phyloP scores from a whole-genome alignment of 2,329 filamentous ascomycete genomes.

The Pseudogymnoascus sp. region DNA sequence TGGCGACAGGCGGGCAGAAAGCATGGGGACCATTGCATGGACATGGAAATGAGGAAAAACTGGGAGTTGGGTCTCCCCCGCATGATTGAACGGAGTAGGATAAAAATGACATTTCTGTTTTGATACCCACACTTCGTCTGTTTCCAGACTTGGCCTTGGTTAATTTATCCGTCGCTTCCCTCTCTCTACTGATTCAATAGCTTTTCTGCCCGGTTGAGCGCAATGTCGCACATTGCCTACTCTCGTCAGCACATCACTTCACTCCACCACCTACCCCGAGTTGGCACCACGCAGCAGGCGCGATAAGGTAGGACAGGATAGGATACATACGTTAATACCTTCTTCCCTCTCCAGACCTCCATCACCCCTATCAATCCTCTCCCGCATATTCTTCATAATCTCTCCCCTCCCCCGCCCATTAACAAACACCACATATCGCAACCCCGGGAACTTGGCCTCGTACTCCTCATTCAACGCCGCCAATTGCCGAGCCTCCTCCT shows the following conservation, averaged over 20 bases:
- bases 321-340: slow-evolving; percentile 55
- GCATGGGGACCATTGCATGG: neutral
- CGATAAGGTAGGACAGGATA: slow-evolving; percentile 13
- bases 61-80: neutral
- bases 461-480: slow-evolving; percentile 64
- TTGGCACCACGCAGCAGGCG: neutral
- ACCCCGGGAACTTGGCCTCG: slow-evolving; percentile 68
- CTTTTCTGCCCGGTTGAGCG: slow-evolving; percentile 67
- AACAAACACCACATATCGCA: slow-evolving; percentile 88
- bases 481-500: slow-evolving; percentile 49
- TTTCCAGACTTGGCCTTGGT: neutral
- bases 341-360: slow-evolving; percentile 59
- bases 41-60: neutral
- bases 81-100: slow-evolving; percentile 11
- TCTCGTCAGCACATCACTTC: slow-evolving; percentile 9
- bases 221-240: slow-evolving; percentile 84
- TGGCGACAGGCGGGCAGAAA: neutral
- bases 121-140: neutral
- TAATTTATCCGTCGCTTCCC: neutral
- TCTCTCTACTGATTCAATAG: slow-evolving; percentile 27
- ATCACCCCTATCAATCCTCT: slow-evolving; percentile 61
- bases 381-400: slow-evolving; percentile 76
- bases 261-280: neutral
- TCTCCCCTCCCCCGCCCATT: slow-evolving; percentile 65
- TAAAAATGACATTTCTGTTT: slow-evolving; percentile 21